Evolutionary conservation across 140 eudicot species (phyloP), one percentile per base, ranked within the genome.

Genomic region (Oenanthe javanica): DNA sequence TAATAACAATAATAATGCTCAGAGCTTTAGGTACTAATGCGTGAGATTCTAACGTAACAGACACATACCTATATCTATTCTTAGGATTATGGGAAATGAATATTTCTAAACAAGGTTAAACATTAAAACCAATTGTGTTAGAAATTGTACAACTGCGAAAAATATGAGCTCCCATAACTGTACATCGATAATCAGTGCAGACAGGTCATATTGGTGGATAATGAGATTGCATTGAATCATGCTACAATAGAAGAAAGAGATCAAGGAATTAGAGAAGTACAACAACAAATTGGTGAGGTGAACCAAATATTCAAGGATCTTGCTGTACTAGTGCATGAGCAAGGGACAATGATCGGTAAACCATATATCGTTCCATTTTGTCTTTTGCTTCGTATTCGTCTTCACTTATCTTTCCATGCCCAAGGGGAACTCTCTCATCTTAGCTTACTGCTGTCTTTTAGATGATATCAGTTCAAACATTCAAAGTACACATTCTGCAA

Each of bases 401-500:
- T 2, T 21, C 14, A 3, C 6, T 25, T 51, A 9, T 63, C 71
- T 63, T 21, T 7, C 51, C 43, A 4, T 13, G 11, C 78, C 4
- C 21, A 70, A 42, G 48, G 23, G 15, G 42, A 71, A 42, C 27
- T 71, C 18, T 43, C 76, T 71, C 45, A 27, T 75, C 81, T 77
- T 54, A 23, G 8, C 72, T 9, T 69, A 54, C 21, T 7, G 9
- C 25, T 77, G 45, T 73, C 27, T 87, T 83, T 49, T 88, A 92
- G 97, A 92, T 86, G 95, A 92, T 79, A 86, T 92, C 31, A 83
- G 97, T 45, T 84, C 97, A 77, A 88, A 92, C 85, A 82, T 92
- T 67, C 91, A 88, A 79, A 88, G 82, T 64, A 64, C 95, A 61
- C 91, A 90, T 83, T 91, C 87, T 81, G 89, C 97, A 25, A 93